Evolutionary conservation across 2,329 filamentous ascomycete genomes (phyloP).

Genomic region (Aureobasidium sp.): DNA sequence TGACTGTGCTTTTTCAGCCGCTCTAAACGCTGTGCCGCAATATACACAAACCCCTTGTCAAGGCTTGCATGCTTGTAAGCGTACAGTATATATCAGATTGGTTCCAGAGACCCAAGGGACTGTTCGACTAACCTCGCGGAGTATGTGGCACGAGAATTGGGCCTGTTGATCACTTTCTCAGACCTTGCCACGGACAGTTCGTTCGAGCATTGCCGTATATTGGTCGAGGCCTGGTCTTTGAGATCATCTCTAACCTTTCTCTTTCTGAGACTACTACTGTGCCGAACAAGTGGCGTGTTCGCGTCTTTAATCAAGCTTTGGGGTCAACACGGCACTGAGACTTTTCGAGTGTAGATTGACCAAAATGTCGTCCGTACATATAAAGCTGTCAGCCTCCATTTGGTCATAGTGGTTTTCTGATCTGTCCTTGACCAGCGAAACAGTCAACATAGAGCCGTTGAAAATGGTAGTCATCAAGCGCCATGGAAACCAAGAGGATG

Average conservation of each 20-base stretch:
- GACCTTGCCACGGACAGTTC: background rate
- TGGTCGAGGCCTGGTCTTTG: background rate
- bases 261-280: background rate
- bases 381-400: background rate
- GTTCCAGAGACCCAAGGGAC: background rate
- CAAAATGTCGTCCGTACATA: background rate
- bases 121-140: background rate
- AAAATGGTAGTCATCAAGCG: background rate
- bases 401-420: background rate
- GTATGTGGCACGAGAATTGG: background rate
- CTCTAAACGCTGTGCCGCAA: background rate
- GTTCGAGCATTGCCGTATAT: background rate
- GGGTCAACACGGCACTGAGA: background rate
- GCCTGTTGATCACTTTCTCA: background rate
- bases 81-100: background rate
- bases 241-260: background rate
- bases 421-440: background rate
- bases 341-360: background rate
- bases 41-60: background rate
- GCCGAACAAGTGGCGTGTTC: background rate
- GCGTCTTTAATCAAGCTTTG: background rate
- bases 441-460: background rate
- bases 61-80: background rate
- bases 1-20: background rate
- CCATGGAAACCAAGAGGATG: background rate